These are phyloP conservation scores for Cornus florida DNA, from an alignment of 148 eudicot species.

Conservation along the genomic window DNA sequence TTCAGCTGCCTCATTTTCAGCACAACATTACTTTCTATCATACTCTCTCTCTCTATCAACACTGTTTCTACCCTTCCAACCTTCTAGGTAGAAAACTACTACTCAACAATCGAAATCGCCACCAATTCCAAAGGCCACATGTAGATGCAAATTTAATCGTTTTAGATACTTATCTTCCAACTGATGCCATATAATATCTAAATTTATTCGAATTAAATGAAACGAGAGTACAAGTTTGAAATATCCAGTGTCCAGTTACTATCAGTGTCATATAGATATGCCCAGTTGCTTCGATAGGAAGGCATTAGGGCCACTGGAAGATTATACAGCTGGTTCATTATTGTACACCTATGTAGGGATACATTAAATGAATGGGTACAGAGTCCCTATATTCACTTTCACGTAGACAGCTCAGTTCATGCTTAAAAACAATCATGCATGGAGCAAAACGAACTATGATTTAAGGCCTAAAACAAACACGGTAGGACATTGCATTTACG, in stretches of 20 bases:
- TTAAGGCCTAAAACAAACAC: neutral
- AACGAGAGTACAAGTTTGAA: neutral
- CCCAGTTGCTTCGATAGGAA: neutral
- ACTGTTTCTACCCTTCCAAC: too few relatives aligned
- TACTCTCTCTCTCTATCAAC: too few relatives aligned
- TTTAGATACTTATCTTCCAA: neutral
- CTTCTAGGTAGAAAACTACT: too few relatives aligned
- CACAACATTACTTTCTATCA: too few relatives aligned
- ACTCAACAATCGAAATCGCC: too few relatives aligned
- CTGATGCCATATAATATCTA: too few relatives aligned
- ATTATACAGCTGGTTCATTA: neutral
- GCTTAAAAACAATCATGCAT: neutral
- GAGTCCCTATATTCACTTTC: neutral
- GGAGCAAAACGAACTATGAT: neutral
- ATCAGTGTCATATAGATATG: neutral
- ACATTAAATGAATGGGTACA: too few relatives aligned
- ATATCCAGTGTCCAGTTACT: conserved; percentile 1
- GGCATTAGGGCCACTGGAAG: neutral
- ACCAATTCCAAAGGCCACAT: too few relatives aligned
- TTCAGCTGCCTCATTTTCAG: too few relatives aligned
- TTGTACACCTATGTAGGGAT: neutral
- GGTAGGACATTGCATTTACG: neutral
- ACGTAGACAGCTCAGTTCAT: neutral
- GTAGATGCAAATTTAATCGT: neutral
- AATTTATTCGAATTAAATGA: neutral